phyloP scores from a whole-genome alignment of 2,329 filamentous ascomycete species.

The Pseudohalonectria lignicola region DNA sequence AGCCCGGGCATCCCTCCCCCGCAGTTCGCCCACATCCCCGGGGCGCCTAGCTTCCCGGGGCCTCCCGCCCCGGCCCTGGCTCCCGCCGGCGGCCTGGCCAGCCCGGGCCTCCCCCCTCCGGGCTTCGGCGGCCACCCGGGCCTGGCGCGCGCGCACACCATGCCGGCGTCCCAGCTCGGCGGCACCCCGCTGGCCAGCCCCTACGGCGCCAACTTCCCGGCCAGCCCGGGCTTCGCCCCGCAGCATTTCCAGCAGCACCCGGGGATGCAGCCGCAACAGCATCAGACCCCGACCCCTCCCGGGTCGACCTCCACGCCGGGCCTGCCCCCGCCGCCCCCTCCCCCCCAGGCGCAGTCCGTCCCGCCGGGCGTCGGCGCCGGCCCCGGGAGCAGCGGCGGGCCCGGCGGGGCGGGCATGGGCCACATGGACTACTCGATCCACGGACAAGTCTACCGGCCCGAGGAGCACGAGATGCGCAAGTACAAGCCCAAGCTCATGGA shows the following conservation, averaged over 20 bases:
- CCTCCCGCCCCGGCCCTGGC: conserved; percentile 21
- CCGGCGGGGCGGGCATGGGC: conserved; percentile 11
- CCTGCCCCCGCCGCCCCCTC: conserved; percentile 27
- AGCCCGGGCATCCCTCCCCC: conserved; percentile 24
- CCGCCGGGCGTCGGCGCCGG: not conserved
- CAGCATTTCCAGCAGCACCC: conserved; percentile 14
- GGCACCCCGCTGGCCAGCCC: conserved; percentile 28
- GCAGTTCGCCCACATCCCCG: conserved; percentile 24
- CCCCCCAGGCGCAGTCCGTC: conserved; percentile 20
- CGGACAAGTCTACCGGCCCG: conserved; percentile 59
- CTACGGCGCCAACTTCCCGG: conserved; percentile 32
- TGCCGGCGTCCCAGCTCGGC: conserved; percentile 30
- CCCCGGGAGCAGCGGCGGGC: conserved; percentile 7
- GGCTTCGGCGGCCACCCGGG: conserved; percentile 29
- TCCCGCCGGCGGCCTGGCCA: conserved; percentile 19
- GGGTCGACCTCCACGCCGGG: conserved; percentile 23
- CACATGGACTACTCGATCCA: conserved; percentile 47
- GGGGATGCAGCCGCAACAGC: conserved; percentile 6
- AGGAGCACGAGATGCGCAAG: conserved; percentile 43
- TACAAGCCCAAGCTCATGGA: conserved; percentile 33
- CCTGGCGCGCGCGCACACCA: conserved; percentile 35
- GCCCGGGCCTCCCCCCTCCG: conserved; percentile 28
- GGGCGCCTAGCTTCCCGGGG: conserved; percentile 26
- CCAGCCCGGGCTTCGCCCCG: conserved; percentile 30
- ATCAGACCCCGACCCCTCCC: conserved; percentile 18